A percentile compares a stretch with the other conserved stretches of the same genome.
Conservation (phyloP, 2,329 filamentous ascomycete genomes). For the Chaetomiaceae sp. region DNA sequence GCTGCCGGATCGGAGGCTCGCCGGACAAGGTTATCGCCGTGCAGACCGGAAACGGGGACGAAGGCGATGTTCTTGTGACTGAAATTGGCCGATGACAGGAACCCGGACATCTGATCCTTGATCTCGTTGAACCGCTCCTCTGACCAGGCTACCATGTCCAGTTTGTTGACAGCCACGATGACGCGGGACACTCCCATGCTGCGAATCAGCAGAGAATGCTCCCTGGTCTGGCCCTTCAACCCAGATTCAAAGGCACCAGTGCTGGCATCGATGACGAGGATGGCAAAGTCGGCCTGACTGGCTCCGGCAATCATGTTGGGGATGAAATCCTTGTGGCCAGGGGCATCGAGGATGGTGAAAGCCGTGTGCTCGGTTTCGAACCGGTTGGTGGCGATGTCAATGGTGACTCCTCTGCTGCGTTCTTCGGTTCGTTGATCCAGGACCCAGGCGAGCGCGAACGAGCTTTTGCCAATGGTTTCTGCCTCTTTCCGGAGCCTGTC, state of each 20-base stretch:
- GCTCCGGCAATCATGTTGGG: constrained; percentile 99
- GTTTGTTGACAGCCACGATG: constrained; percentile 91
- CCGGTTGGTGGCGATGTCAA: constrained; percentile 91
- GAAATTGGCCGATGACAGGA: constrained; percentile 79
- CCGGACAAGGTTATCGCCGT: constrained; percentile 77
- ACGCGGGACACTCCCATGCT: constrained; percentile 87
- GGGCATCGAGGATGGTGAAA: constrained; percentile 94
- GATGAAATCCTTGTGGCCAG: constrained; percentile 91
- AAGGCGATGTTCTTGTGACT: constrained; percentile 75
- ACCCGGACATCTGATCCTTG: constrained; percentile 72
- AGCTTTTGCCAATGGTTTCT: constrained; percentile 86
- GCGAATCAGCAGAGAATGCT: constrained; percentile 83
- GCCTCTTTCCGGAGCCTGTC: constrained; percentile 87
- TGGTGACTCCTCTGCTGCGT: constrained; percentile 83
- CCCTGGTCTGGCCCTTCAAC: constrained; percentile 86
- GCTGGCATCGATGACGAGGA: constrained; percentile 87
- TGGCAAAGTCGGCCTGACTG: constrained; percentile 91
- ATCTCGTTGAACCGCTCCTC: constrained; percentile 81
- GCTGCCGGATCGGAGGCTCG: constrained; percentile 51
- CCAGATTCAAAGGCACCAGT: constrained; percentile 92
- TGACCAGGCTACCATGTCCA: constrained; percentile 83
- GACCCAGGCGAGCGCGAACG: constrained; percentile 95
- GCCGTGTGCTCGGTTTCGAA: constrained; percentile 84
- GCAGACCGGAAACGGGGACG: constrained; percentile 83
- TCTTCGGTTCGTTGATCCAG: constrained; percentile 91